Base-by-base conservation (phyloP, 2,329 filamentous ascomycete species). In the Nigrospora oryzae region DNA sequence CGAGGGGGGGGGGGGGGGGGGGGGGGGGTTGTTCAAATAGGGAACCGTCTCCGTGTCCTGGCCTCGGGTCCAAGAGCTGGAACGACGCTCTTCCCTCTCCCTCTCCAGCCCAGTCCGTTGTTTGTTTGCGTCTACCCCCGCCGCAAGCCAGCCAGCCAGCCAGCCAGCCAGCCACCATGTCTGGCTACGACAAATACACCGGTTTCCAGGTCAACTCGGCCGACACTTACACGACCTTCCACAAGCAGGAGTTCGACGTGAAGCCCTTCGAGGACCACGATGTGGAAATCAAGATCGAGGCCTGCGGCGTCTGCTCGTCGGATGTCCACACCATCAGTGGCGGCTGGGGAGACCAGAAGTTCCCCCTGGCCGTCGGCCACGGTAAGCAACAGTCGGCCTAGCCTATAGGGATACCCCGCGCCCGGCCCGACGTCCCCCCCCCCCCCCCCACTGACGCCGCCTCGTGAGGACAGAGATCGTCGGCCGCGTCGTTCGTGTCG, bases 191-290 rank as follows among this genome's bases (percentile, higher is more conserved):
- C 35, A 72, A 77, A 52, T 81, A 80, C 63, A 71, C 68, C 46
- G 76, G 78, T 51, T 82, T 81, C 67, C 75, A 81, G 65, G 73
- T 80, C 56, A 63, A 74, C 46, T 68, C 68, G 44, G 63, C 73
- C 19, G 72, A 73, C 42, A 71, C 68, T 38, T 79, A 73, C 72
- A 64, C 75, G 51, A 70, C 81, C 47, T 81, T 83, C 58, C 70
- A 83, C 57, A 84, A 87, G 68, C 81, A 84, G 59, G 64, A 90
- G 71, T 89, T 88, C 71, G 77, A 82, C 55, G 81, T 90, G 47
- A 93, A 94, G 71, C 85, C 86, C 15, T 94, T 94, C 62, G 87
- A 84, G 52, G 86, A 90, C 62, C 77, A 87, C 65, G 89, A 95
- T 61, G 80, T 95, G 56, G 89, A 95, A 62, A 79, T 95, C 66